These are phyloP conservation scores for Telfairia occidentalis DNA, from an alignment of 331 rosid species.

Conservation along the genomic window DNA sequence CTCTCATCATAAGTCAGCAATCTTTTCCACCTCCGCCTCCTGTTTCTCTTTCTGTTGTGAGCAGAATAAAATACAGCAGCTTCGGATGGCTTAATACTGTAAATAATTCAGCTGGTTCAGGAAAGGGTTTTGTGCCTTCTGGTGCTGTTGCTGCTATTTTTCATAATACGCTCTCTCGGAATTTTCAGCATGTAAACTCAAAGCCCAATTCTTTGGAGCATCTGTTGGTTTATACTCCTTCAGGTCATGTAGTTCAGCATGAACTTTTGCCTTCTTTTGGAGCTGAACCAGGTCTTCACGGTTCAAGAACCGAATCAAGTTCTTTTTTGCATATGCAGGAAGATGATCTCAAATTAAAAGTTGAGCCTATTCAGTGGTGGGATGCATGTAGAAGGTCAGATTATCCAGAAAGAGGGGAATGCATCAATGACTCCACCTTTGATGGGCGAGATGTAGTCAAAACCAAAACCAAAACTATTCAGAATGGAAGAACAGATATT, in stretches of 20 bases:
- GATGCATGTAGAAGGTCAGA: conserved; percentile 85
- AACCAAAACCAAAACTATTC: conserved; percentile 26
- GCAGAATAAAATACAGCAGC: conserved; percentile 85
- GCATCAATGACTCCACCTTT: conserved; percentile 23
- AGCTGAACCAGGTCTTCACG: conserved; percentile 34
- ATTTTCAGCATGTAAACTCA: conserved; percentile 33
- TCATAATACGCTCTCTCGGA: conserved; percentile 55
- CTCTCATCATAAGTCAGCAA: conserved; percentile 39
- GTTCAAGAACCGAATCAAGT: conserved; percentile 35
- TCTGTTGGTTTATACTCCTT: conserved; percentile 71
- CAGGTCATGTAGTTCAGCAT: conserved; percentile 90
- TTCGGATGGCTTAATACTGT: conserved; percentile 85
- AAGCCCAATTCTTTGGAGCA: conserved; percentile 56
- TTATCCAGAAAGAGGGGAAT: conserved; percentile 70
- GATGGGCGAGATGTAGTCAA: conserved; percentile 36
- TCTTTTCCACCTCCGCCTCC: conserved; percentile 65
- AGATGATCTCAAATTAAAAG: conserved; percentile 72
- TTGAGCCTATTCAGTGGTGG: conserved; percentile 95
- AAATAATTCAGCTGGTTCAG: conserved; percentile 46
- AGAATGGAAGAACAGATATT: conserved; percentile 27
- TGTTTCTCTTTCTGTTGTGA: conserved; percentile 63
- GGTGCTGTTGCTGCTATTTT: conserved; percentile 87
- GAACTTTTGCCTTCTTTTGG: conserved; percentile 67
- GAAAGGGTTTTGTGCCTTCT: conserved; percentile 82
- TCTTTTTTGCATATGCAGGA: conserved; percentile 47